Evolutionary conservation across 148 eudicot genomes (phyloP).

Genomic region (Fallopia convolvulus): DNA sequence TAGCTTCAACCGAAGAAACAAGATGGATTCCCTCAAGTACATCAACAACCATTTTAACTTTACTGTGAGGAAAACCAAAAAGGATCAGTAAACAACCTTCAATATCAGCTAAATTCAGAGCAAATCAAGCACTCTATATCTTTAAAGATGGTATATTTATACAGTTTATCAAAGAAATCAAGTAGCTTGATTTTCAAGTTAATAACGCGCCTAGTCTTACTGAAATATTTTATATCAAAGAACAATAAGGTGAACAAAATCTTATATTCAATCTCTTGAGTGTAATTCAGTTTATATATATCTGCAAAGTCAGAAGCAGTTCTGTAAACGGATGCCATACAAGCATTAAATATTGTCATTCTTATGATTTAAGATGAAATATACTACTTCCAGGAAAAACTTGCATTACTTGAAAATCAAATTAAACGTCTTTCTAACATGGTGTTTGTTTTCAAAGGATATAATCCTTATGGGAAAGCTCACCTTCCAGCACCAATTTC

Average conservation of each 20-base stretch:
- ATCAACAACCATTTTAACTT: slow-evolving; percentile 77
- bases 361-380: not conserved
- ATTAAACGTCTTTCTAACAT: not conserved
- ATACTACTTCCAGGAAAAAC: not conserved
- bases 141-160: not conserved
- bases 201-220: not conserved
- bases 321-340: not conserved
- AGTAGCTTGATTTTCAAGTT: not conserved
- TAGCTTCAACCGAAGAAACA: slow-evolving; percentile 93
- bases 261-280: not conserved
- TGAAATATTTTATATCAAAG: not conserved
- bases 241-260: slow-evolving; percentile 1
- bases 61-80: slow-evolving; percentile 38
- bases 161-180: not conserved
- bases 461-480: slow-evolving; percentile 11
- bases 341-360: not conserved
- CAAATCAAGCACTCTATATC: not conserved
- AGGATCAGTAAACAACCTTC: not conserved
- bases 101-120: not conserved
- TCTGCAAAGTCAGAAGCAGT: not conserved
- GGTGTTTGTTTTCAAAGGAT: not conserved
- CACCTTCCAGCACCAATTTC: slow-evolving; percentile 87
- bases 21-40: slow-evolving; percentile 92
- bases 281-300: not conserved
- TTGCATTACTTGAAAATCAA: not conserved